A percentile compares a stretch with the other conserved stretches of the same genome.
phyloP scores from a whole-genome alignment of 352 stramenopile species.

The Phytophthora ohioensis region DNA sequence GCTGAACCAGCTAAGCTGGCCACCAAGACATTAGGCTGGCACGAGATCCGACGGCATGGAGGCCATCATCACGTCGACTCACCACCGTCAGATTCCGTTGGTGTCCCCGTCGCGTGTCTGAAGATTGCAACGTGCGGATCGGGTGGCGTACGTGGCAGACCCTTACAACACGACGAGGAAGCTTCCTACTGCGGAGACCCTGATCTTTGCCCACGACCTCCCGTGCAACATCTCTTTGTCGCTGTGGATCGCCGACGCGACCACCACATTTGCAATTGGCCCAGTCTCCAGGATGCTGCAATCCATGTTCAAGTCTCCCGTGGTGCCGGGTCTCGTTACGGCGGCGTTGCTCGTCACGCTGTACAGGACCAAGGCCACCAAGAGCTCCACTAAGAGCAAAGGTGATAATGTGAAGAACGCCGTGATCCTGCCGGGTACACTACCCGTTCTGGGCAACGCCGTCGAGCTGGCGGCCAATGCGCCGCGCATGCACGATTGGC shows the following conservation, averaged over 20 bases:
- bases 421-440: constrained; percentile 37
- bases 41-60: background rate
- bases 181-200: constrained; percentile 20
- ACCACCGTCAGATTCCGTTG: constrained; percentile 15
- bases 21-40: background rate
- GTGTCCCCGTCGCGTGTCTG: constrained; percentile 10
- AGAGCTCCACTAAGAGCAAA: constrained; percentile 21
- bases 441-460: constrained; percentile 57
- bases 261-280: constrained; percentile 13
- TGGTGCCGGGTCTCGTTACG: constrained; percentile 35
- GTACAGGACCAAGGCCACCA: constrained; percentile 29
- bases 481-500: constrained; percentile 53
- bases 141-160: constrained; percentile 17
- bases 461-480: constrained; percentile 46
- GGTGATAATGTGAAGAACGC: constrained; percentile 36
- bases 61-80: background rate
- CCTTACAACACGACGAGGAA: constrained; percentile 33
- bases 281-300: constrained; percentile 26
- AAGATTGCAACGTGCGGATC: constrained; percentile 18
- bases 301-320: constrained; percentile 36
- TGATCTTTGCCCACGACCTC: constrained; percentile 7
- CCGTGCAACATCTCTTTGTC: constrained; percentile 9
- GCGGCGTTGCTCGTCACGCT: constrained; percentile 37
- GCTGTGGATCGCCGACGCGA: constrained; percentile 10
- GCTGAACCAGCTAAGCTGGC: background rate